Evolutionary conservation across 768 basidiomycete genomes (phyloP).

Genomic region (Kwoniella newhampshirensis): DNA sequence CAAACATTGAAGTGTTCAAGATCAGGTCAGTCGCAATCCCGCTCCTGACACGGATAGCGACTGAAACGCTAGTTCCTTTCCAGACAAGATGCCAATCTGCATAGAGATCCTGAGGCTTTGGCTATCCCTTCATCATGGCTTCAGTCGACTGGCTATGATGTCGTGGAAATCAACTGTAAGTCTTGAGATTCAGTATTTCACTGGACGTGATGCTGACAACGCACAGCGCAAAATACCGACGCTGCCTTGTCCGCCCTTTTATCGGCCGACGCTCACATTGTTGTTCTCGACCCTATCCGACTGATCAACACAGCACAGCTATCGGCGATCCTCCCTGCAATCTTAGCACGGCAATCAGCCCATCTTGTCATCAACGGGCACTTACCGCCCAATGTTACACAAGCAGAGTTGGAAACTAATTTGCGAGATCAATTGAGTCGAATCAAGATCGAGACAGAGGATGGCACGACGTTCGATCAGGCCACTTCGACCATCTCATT

Average conservation of each 20-base stretch:
- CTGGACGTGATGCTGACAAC: neutral
- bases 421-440: slow-evolving; percentile 8
- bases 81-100: slow-evolving; percentile 3
- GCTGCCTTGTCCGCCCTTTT: slow-evolving; percentile 19
- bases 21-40: slow-evolving; percentile 12
- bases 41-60: neutral
- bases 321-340: slow-evolving; percentile 7
- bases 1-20: slow-evolving; percentile 14
- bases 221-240: slow-evolving; percentile 12
- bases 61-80: neutral
- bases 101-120: slow-evolving; percentile 16
- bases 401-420: slow-evolving; percentile 7
- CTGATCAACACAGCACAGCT: slow-evolving; percentile 27
- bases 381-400: slow-evolving; percentile 18
- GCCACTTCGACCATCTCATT: slow-evolving; percentile 18
- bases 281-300: slow-evolving; percentile 48
- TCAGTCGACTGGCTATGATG: slow-evolving; percentile 21
- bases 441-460: slow-evolving; percentile 5
- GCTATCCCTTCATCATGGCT: slow-evolving; percentile 38
- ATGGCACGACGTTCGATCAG: slow-evolving; percentile 2
- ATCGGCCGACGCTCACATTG: slow-evolving; percentile 25
- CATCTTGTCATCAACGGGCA: slow-evolving; percentile 43
- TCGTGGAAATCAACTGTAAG: slow-evolving; percentile 36
- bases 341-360: slow-evolving; percentile 9
- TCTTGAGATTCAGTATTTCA: neutral